Evolutionary conservation across 192 early-diverging fungal species (phyloP), one percentile per base, ranked within the genome.

Genomic region (Gamsiella multidivaricata): DNA sequence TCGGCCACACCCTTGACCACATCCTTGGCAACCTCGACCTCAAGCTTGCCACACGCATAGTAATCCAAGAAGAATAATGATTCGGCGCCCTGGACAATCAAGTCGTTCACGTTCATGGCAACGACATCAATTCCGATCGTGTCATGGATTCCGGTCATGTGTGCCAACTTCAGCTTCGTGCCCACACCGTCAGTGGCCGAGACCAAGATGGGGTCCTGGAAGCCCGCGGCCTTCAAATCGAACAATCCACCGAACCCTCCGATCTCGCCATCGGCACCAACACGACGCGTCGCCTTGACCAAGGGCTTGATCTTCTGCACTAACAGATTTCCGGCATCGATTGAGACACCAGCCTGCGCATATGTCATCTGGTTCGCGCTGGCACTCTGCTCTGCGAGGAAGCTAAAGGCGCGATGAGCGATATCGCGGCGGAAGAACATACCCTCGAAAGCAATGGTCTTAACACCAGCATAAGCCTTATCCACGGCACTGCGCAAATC

Each of bases 151-250:
- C 87, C 84, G 65, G 88, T 87, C 32, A 86, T 87, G 32, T 97
- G 95, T 2, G 98, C 97, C 74, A 99, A 89, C 85, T 93, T 97
- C 39, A 99, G 90, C 88, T 99, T 99, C 70, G 98, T 99, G 33
- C 98, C 98, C 25, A 99, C 95, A 49, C 98, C 98, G 62, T 99
- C 98, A 28, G 98, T 99, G 34, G 97, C 95, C n/a, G 95, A 93
- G 11, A 99, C 93, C 45, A 99, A 82, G 54, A 99, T 91, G 28
- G 97, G 95, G 57, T 99, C 97, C 63, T 73, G 58, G 88, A 91
- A 99, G 14, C 96, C 96, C 12, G 94, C 90, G 14, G 94, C 94
- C 75, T 94, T 93, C 39, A 99, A 82, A 76, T 99, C 98, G 83
- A 99, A 99, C 18, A 97, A 79, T 28, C 97, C 98, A 80, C 98